phyloP scores from a whole-genome alignment of 192 early-diverging fungal species.

The Gigaspora rosea region DNA sequence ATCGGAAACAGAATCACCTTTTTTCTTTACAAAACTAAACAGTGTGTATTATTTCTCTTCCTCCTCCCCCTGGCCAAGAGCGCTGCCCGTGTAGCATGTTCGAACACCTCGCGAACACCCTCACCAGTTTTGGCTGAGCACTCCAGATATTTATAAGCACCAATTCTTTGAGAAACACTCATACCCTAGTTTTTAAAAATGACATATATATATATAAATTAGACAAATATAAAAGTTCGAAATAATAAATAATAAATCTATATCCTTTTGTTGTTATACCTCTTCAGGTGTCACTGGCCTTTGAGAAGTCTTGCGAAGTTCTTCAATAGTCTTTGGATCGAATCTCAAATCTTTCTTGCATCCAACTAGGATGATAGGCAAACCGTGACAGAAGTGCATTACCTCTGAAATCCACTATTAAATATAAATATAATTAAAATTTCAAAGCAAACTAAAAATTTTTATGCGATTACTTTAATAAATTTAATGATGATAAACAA shows the following conservation, averaged over 20 bases:
- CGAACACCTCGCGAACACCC: conserved; percentile 87
- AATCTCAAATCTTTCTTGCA: conserved; percentile 90
- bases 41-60: conserved; percentile 3
- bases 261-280: conserved; percentile 43
- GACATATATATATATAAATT: not conserved
- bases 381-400: conserved; percentile 79
- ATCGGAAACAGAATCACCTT: no score
- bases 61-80: conserved; percentile 46
- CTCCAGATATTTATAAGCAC: conserved; percentile 82
- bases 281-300: conserved; percentile 74
- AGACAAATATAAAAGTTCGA: not conserved
- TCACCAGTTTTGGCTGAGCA: conserved; percentile 79
- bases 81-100: conserved; percentile 81
- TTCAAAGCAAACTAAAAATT: not conserved
- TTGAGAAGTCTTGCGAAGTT: conserved; percentile 73
- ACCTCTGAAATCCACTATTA: conserved; percentile 89
- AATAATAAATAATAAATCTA: not conserved
- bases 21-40: no score
- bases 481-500: no score
- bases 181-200: conserved; percentile 51
- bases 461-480: not conserved
- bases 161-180: conserved; percentile 72
- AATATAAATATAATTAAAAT: not conserved
- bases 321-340: conserved; percentile 75
- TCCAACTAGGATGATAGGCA: conserved; percentile 84